These are phyloP conservation scores for Leccinum subfulvum DNA, from an alignment of 1,284 basidiomycete genomes.

Conservation along the genomic window DNA sequence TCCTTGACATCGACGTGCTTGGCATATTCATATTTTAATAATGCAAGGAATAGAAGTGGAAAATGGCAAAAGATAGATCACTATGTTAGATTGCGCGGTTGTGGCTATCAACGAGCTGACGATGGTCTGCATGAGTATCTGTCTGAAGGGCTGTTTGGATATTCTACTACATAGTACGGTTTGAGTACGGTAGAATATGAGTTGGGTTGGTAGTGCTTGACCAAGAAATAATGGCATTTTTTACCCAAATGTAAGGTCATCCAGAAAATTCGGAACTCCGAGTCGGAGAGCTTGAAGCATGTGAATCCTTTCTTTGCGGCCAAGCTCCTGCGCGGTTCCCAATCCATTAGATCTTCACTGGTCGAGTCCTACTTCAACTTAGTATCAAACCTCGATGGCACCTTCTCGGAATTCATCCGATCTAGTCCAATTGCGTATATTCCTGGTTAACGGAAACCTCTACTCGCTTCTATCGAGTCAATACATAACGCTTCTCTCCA, in stretches of 20 bases:
- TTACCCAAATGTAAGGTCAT: too few species aligned
- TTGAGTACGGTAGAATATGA: too few species aligned
- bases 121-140: not conserved
- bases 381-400: too few species aligned
- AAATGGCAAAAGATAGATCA: constrained; percentile 5
- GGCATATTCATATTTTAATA: constrained; percentile 4
- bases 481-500: not conserved
- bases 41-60: not conserved
- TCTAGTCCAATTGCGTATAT: not conserved
- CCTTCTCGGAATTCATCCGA: not conserved
- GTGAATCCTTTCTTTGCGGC: too few species aligned
- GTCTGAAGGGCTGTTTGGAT: not conserved
- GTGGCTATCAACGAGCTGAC: not conserved
- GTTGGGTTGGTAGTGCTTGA: too few species aligned
- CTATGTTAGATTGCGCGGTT: not conserved
- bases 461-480: not conserved
- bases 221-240: too few species aligned
- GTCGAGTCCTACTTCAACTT: too few species aligned
- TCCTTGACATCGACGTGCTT: constrained; percentile 4
- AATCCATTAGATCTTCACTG: too few species aligned
- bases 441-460: not conserved
- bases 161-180: not conserved
- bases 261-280: too few species aligned
- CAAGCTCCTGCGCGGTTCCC: too few species aligned
- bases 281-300: too few species aligned